Base-by-base conservation (phyloP, 768 basidiomycete species). In the Solioccasus polychromus region DNA sequence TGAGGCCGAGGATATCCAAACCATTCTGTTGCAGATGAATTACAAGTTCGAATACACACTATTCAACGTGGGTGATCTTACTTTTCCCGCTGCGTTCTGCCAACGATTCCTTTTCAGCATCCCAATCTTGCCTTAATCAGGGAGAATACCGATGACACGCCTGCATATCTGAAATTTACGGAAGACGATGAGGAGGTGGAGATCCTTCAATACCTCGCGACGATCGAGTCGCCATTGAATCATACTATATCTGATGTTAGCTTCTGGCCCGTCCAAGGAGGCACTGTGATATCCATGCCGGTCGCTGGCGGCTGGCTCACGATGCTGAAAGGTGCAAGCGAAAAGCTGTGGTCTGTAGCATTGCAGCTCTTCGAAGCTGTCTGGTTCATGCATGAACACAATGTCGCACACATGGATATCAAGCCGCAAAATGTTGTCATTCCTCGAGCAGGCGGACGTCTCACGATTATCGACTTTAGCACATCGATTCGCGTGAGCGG, bases 91-190 rank as follows among this genome's bases (percentile, higher is more conserved):
- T n/a, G n/a, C n/a, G n/a, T n/a, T n/a, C n/a, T n/a, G n/a, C n/a
- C n/a, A n/a, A n/a, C n/a, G n/a, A n/a, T n/a, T n/a, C n/a, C n/a
- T n/a, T n/a, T n/a, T n/a, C n/a, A 57, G 54, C 54, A 56, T 40
- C 54, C 54, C 12, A 29, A 41, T 3, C 45, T 57, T 9, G 50
- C 54, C 0, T 20, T 48, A 8, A 29, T 46, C 12, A 38, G 17
- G 23, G 23, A n/a, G 22, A 37, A 43, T 2, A 8, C 25, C 14
- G 23, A 22, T 2, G 26, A 41, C 24, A 8, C 12, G n/a, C 26
- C 14, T 3, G 36, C 37, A 18, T 57, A 47, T 23, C 31, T 57
- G n/a, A 53, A 57, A 22, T 56, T 46, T 22, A n/a, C 39, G 1
- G 8, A 44, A 25, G 18, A 8, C 10, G 51, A 39, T 3, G 18